Conservation (phyloP, 805 yeast species). For the Ogataea wickerhamii region DNA sequence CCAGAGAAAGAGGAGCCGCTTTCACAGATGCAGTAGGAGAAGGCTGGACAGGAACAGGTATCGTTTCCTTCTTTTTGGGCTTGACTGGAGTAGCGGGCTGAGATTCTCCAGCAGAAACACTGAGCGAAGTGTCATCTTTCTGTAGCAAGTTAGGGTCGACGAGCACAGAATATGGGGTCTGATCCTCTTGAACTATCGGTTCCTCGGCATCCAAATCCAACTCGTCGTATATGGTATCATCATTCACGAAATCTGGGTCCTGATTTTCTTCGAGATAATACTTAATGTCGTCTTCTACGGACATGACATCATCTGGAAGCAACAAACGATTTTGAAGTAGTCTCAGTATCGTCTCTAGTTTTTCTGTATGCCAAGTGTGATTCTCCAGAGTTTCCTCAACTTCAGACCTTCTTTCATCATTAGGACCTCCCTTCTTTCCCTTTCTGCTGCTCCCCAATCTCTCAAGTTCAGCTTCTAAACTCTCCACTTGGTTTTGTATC, state of each 20-base stretch:
- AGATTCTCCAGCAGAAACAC: not conserved
- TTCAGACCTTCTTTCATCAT: conserved; percentile 50
- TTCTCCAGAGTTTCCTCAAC: conserved; percentile 66
- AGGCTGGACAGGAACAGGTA: conserved; percentile 13
- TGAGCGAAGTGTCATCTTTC: conserved; percentile 3
- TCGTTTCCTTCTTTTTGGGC: conserved; percentile 14
- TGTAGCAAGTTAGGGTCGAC: conserved; percentile 1
- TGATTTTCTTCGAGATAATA: conserved; percentile 93
- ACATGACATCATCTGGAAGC: conserved; percentile 71
- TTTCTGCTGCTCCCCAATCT: conserved; percentile 42
- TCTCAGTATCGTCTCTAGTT: conserved; percentile 73
- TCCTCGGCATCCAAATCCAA: conserved; percentile 59
- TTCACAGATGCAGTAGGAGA: conserved; percentile 5
- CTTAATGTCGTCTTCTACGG: conserved; percentile 81
- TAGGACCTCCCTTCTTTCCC: conserved; percentile 45
- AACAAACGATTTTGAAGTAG: conserved; percentile 75
- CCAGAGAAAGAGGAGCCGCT: not conserved
- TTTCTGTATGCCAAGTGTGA: conserved; percentile 73
- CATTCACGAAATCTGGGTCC: conserved; percentile 90
- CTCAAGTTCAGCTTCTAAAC: conserved; percentile 68
- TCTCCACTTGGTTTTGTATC: conserved; percentile 74
- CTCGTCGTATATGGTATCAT: conserved; percentile 89
- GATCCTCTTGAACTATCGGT: conserved; percentile 29
- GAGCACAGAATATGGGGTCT: conserved; percentile 15
- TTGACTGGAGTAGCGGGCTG: conserved; percentile 14